Evolutionary conservation across 257 asterid species (phyloP).

Genomic region (Eucommia ulmoides): DNA sequence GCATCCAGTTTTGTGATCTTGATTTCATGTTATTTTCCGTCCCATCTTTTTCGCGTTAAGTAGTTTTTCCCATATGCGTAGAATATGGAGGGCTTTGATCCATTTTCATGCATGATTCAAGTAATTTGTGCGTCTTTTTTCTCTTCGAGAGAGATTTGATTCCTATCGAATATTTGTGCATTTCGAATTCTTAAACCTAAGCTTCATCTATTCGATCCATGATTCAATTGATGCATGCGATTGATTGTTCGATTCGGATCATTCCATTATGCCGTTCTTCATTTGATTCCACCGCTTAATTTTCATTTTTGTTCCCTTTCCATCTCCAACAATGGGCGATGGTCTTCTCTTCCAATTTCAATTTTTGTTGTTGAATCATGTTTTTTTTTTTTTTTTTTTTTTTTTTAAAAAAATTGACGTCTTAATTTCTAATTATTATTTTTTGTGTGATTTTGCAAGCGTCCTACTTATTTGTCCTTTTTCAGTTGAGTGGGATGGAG

Average conservation of each 20-base stretch:
- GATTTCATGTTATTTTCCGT: neutral
- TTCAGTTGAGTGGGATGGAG: constrained; percentile 2
- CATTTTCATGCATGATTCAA: neutral
- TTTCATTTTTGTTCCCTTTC: neutral
- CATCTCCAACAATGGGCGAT: neutral
- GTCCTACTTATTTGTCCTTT: neutral
- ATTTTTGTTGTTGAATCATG: neutral
- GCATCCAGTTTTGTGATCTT: neutral
- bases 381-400: neutral
- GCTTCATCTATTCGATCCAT: too few species aligned
- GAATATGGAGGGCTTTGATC: too few species aligned
- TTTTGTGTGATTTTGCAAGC: neutral
- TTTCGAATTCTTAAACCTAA: too few species aligned
- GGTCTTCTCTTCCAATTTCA: neutral
- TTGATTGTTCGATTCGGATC: neutral
- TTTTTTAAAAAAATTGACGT: neutral
- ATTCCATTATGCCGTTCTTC: neutral
- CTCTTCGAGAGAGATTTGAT: too few species aligned
- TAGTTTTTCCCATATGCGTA: too few species aligned
- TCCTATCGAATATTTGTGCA: too few species aligned
- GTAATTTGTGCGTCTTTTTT: neutral
- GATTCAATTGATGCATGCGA: neutral
- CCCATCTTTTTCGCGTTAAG: neutral
- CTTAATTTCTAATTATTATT: neutral
- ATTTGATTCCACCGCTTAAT: neutral